Conservation (phyloP, 1,139 yeast species). For the Geotrichum aggregatum region DNA sequence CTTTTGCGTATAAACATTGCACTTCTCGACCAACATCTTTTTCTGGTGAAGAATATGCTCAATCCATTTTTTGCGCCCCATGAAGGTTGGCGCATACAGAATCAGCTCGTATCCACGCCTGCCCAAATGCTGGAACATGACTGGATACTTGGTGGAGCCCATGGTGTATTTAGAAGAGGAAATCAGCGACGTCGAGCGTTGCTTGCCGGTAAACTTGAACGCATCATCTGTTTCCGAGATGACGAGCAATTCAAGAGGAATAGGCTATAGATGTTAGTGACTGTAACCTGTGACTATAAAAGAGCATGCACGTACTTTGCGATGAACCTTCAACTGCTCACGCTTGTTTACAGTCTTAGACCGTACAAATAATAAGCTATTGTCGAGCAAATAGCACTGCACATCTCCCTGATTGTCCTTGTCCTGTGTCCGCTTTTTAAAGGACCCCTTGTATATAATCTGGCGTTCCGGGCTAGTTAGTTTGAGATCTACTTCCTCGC, state of each 20-base stretch:
- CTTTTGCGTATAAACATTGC: slow-evolving; percentile 75
- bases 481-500: slow-evolving; percentile 84
- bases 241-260: slow-evolving; percentile 78
- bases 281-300: too few species aligned
- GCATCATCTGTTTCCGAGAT: slow-evolving; percentile 71
- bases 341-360: slow-evolving; percentile 83
- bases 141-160: slow-evolving; percentile 43
- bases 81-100: slow-evolving; percentile 58
- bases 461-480: slow-evolving; percentile 75
- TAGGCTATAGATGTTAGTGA: slow-evolving; percentile 47
- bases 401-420: slow-evolving; percentile 70
- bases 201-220: slow-evolving; percentile 28
- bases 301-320: slow-evolving; percentile 37
- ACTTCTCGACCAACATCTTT: slow-evolving; percentile 59
- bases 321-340: slow-evolving; percentile 87
- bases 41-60: slow-evolving; percentile 80
- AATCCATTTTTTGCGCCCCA: slow-evolving; percentile 74
- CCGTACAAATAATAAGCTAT: slow-evolving; percentile 78
- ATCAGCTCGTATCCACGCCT: slow-evolving; percentile 65
- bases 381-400: slow-evolving; percentile 79
- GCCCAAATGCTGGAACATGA: slow-evolving; percentile 53
- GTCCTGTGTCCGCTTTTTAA: slow-evolving; percentile 73
- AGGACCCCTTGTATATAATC: slow-evolving; percentile 71
- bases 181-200: slow-evolving; percentile 44
- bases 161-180: slow-evolving; percentile 25